Evolutionary conservation across 257 asterid species (phyloP).

Genomic region (Gentiana macrophylla): DNA sequence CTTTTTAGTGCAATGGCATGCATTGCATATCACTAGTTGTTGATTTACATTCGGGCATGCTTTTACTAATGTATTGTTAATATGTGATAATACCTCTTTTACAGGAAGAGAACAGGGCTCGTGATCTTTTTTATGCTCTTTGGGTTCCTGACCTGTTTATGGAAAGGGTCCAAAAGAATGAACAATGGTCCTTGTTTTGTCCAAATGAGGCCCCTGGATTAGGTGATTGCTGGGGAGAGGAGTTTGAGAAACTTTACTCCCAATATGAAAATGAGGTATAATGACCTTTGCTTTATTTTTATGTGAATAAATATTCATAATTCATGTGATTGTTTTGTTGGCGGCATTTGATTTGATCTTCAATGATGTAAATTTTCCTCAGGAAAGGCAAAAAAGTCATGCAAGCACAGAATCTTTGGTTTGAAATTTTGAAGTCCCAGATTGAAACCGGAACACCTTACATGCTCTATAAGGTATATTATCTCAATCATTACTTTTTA

Average conservation of each 20-base stretch:
- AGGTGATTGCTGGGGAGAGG: constrained; percentile 98
- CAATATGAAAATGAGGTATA: constrained; percentile 69
- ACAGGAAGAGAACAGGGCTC: constrained; percentile 89
- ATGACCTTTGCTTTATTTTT: neutral
- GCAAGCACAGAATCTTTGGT: constrained; percentile 37
- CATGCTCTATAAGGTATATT: constrained; percentile 36
- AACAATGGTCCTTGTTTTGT: constrained; percentile 82
- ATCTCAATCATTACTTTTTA: neutral
- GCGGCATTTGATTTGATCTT: too few relatives aligned
- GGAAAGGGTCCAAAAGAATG: constrained; percentile 72
- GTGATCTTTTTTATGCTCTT: constrained; percentile 87
- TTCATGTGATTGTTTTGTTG: too few relatives aligned
- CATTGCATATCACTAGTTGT: too few relatives aligned
- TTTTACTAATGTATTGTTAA: neutral
- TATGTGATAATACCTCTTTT: constrained; percentile 3
- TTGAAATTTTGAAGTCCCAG: constrained; percentile 34
- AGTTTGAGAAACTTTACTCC: constrained; percentile 71
- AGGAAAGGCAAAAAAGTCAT: constrained; percentile 39
- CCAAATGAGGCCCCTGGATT: constrained; percentile 92
- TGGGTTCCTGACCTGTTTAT: constrained; percentile 96
- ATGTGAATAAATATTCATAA: neutral
- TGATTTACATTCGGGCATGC: too few relatives aligned
- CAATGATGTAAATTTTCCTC: neutral
- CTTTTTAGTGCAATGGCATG: too few relatives aligned
- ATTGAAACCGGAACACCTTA: constrained; percentile 42